Percentiles rank a stretch among this genome's conserved stretches.
phyloP scores from a whole-genome alignment of 2,329 filamentous ascomycete genomes.

The Sarocladiaceae sp. region DNA sequence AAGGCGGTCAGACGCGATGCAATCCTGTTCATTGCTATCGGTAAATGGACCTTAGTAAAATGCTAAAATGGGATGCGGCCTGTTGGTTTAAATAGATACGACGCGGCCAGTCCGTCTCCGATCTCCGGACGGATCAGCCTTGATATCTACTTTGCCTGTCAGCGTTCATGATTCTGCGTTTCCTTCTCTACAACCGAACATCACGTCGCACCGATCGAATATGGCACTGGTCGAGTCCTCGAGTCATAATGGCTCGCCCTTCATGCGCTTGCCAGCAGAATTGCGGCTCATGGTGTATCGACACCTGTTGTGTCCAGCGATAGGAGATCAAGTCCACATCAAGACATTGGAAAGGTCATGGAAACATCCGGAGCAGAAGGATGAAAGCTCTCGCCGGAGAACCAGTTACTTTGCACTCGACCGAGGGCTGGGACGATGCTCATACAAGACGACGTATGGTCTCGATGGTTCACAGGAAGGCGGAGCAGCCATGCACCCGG shows the following conservation, averaged over 20 bases:
- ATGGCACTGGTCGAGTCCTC: conserved; percentile 17
- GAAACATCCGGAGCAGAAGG: conserved; percentile 3
- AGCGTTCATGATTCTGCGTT: too few relatives aligned
- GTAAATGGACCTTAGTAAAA: too few relatives aligned
- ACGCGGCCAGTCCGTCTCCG: too few relatives aligned
- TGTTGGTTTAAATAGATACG: too few relatives aligned
- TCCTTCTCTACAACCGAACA: too few relatives aligned
- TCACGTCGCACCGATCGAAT: too few relatives aligned
- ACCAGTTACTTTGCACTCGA: conserved; percentile 36
- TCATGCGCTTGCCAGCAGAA: conserved; percentile 33
- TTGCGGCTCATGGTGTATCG: conserved; percentile 37
- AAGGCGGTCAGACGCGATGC: too few relatives aligned
- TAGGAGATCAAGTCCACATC: conserved; percentile 30
- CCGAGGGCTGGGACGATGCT: conserved; percentile 29
- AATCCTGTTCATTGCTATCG: too few relatives aligned
- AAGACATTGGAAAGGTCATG: conserved; percentile 31
- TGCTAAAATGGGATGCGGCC: too few relatives aligned
- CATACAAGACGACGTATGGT: conserved; percentile 48
- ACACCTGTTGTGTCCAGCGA: conserved; percentile 31
- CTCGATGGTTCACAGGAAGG: conserved; percentile 11
- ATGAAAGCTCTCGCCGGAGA: conserved; percentile 17
- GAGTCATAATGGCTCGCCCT: neutral
- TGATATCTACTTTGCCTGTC: too few relatives aligned
- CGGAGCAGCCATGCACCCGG: conserved; percentile 28
- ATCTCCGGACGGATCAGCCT: too few relatives aligned